Conservation (phyloP, 768 basidiomycete species). For the Lyophyllum decastes region DNA sequence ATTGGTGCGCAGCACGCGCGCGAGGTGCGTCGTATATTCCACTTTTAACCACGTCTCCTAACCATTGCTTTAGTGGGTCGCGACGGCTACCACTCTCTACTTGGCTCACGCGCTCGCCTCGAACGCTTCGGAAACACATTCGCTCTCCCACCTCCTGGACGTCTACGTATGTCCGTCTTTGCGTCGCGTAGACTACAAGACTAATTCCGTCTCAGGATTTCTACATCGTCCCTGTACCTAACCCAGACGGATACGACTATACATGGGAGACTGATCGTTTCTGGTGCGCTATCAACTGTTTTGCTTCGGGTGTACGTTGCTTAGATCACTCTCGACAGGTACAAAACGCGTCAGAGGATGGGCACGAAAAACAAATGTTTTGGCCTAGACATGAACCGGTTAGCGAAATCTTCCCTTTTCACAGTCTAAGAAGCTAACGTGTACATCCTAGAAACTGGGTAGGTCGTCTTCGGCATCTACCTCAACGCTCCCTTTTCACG, state of each 20-base stretch:
- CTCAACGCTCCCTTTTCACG: background rate
- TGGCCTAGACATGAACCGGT: slow-evolving; percentile 83
- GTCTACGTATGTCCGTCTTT: slow-evolving; percentile 43
- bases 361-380: slow-evolving; percentile 51
- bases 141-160: slow-evolving; percentile 51
- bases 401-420: slow-evolving; percentile 8
- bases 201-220: slow-evolving; percentile 46
- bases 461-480: slow-evolving; percentile 13
- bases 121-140: slow-evolving; percentile 44
- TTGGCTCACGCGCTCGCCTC: slow-evolving; percentile 69
- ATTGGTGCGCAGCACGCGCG: slow-evolving; percentile 76
- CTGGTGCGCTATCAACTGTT: slow-evolving; percentile 40
- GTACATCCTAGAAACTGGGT: slow-evolving; percentile 56
- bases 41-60: slow-evolving; percentile 8
- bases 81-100: slow-evolving; percentile 72
- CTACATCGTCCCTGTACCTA: slow-evolving; percentile 66
- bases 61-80: slow-evolving; percentile 63
- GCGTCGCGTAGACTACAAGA: background rate
- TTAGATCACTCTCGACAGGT: slow-evolving; percentile 35
- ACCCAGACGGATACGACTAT: slow-evolving; percentile 75
- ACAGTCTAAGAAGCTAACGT: background rate
- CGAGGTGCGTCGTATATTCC: slow-evolving; percentile 48
- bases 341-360: slow-evolving; percentile 68
- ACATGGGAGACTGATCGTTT: slow-evolving; percentile 72
- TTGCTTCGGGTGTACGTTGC: background rate